Base-by-base conservation (phyloP, 2,329 filamentous ascomycete species). In the Pseudocercospora vitis region DNA sequence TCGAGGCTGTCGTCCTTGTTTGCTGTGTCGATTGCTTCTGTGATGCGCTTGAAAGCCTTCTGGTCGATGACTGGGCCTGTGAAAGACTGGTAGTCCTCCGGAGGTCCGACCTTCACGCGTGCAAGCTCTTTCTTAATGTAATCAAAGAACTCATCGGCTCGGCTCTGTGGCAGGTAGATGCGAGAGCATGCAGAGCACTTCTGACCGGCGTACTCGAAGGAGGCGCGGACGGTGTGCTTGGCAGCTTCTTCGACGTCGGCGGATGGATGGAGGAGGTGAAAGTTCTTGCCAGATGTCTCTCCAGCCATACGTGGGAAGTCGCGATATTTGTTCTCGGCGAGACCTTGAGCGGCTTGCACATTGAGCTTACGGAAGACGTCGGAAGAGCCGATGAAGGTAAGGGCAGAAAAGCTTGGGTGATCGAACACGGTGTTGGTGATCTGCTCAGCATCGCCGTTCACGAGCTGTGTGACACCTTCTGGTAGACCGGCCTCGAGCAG, bases 351-450 rank as follows among this genome's bases (percentile, higher is more conserved):
- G 65, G 96, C 95, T 71, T 88, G 83, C 16, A 89, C 89, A 71
- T 92, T 95, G 9, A 96, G 79, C 67, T 84, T 84, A 58, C 89
- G 86, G 84, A 96, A 96, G 26, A 96, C 88, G 48, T 84, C 83
- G 0, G 91, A 96, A 77, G 87, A 92, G 57, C 91, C 91, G 0
- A 91, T 96, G 78, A 91, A 96, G 77, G 96, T 90, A 19, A 96
- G 82, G 12, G 88, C 87, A 7, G 90, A 86, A 65, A 96, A 92
- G 55, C 94, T 79, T 63, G 78, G 83, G 78, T 92, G 88, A 50
- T 79, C 78, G 45, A 96, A 81, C 8, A 88, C 87, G 33, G 81
- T 80, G 70, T 85, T 83, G 56, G 91, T 96, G 55, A 96, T 83
- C 71, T 89, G 82, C 56, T 86, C 87, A 2, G 91, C 87, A 67